phyloP scores from a whole-genome alignment of 139 green algal species.

The Tetradesmus obliquus region DNA sequence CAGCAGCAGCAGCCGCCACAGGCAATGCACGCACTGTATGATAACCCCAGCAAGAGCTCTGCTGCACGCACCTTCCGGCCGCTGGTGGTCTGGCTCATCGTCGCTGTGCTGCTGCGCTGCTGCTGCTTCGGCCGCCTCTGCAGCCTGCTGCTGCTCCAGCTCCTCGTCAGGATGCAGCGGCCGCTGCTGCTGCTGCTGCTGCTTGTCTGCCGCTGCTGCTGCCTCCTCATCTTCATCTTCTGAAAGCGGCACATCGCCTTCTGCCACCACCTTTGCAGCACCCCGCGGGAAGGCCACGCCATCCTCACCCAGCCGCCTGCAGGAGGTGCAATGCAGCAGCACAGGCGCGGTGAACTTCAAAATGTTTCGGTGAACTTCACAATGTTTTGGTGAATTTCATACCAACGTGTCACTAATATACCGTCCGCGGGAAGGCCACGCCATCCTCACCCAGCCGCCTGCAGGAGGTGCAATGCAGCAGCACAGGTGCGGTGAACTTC shows the following conservation, averaged over 20 bases:
- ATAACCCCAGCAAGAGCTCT: neutral
- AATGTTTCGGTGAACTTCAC: too few relatives aligned
- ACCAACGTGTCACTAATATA: too few relatives aligned
- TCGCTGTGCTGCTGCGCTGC: conserved; percentile 20
- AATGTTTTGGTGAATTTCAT: too few relatives aligned
- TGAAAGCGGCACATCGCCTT: conserved; percentile 35
- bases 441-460: conserved; percentile 22
- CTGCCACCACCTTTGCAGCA: conserved; percentile 8
- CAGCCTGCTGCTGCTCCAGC: conserved; percentile 53
- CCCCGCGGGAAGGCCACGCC: conserved; percentile 20
- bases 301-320: conserved; percentile 19
- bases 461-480: neutral
- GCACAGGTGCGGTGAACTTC: neutral
- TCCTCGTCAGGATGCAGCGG: conserved; percentile 69
- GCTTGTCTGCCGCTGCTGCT: neutral
- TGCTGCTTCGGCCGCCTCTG: conserved; percentile 32
- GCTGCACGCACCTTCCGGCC: neutral
- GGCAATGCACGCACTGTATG: neutral
- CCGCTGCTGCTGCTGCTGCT: conserved; percentile 41
- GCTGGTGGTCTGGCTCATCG: conserved; percentile 12
- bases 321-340: neutral
- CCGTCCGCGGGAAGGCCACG: conserved; percentile 3
- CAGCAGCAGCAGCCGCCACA: neutral
- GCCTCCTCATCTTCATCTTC: conserved; percentile 18
- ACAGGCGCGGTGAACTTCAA: neutral